These are phyloP conservation scores for Phyllosticta citribraziliensis DNA, from an alignment of 2,329 filamentous ascomycete genomes.

Conservation along the genomic window DNA sequence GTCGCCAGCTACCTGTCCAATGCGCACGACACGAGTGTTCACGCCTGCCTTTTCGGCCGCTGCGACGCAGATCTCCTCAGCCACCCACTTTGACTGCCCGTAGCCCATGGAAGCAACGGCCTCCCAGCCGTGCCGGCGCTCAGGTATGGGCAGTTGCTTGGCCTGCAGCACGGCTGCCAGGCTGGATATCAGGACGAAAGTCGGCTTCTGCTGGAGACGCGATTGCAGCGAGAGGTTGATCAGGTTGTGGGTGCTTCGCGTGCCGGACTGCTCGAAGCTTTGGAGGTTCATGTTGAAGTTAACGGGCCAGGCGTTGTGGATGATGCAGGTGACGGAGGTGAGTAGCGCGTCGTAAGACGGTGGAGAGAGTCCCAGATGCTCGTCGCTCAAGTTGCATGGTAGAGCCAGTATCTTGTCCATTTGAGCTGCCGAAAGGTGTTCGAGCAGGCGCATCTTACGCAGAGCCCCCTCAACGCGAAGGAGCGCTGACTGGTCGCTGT, in stretches of 20 bases:
- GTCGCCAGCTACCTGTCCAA: slow-evolving; percentile 41
- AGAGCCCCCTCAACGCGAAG: slow-evolving; percentile 25
- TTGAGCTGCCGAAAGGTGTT: slow-evolving; percentile 16
- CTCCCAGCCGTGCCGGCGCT: neutral
- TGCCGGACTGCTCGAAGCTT: slow-evolving; percentile 33
- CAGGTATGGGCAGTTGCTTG: neutral
- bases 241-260: slow-evolving; percentile 35
- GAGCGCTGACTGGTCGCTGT: slow-evolving; percentile 14
- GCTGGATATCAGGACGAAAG: slow-evolving; percentile 3
- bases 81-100: slow-evolving; percentile 39
- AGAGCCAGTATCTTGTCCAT: slow-evolving; percentile 23
- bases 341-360: slow-evolving; percentile 13
- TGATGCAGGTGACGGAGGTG: slow-evolving; percentile 29
- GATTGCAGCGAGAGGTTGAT: slow-evolving; percentile 22
- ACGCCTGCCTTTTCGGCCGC: slow-evolving; percentile 25
- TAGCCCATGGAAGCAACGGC: slow-evolving; percentile 7
- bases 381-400: slow-evolving; percentile 19
- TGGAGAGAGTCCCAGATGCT: slow-evolving; percentile 30
- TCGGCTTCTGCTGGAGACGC: neutral
- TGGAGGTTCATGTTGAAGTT: slow-evolving; percentile 45
- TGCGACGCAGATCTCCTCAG: slow-evolving; percentile 42
- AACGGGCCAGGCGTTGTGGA: slow-evolving; percentile 46
- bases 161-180: slow-evolving; percentile 3
- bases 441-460: slow-evolving; percentile 21
- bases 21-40: slow-evolving; percentile 5